Percentiles rank a stretch among this genome's conserved stretches.
phyloP scores from a whole-genome alignment of 176 grass and related monocot species.

The Musa itinerans region DNA sequence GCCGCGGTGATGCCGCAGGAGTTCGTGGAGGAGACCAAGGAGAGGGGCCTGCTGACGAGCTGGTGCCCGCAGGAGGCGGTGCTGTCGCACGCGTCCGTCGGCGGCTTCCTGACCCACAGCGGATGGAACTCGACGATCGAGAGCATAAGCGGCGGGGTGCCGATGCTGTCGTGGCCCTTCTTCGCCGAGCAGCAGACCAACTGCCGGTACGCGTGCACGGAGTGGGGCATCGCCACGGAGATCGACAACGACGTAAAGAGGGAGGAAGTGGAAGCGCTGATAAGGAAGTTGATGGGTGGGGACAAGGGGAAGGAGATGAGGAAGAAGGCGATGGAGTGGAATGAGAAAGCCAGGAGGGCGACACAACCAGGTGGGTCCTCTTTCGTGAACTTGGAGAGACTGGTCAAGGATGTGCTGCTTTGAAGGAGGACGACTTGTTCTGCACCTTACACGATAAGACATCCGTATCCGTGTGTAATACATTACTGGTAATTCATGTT shows the following conservation, averaged over 20 bases:
- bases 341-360: too few relatives aligned
- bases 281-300: slow-evolving; percentile 1
- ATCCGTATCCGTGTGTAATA: too few relatives aligned
- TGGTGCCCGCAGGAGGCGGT: slow-evolving; percentile 48
- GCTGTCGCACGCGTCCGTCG: slow-evolving; percentile 24
- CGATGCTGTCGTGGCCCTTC: slow-evolving; percentile 43
- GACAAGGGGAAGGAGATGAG: slow-evolving; percentile 2
- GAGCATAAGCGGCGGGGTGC: slow-evolving; percentile 28
- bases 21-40: slow-evolving; percentile 9
- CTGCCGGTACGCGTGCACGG: slow-evolving; percentile 35
- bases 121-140: slow-evolving; percentile 5
- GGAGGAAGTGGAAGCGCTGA: background rate
- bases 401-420: too few relatives aligned
- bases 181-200: slow-evolving; percentile 57
- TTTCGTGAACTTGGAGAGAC: too few relatives aligned
- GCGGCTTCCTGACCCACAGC: slow-evolving; percentile 5
- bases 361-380: too few relatives aligned
- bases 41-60: slow-evolving; percentile 19
- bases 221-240: slow-evolving; percentile 38
- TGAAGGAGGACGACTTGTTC: too few relatives aligned
- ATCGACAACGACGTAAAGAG: slow-evolving; percentile 11
- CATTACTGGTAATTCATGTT: too few relatives aligned
- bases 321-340: background rate
- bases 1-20: slow-evolving; percentile 18
- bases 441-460: too few relatives aligned